These are phyloP conservation scores for Pichia sporocuriosa DNA, from an alignment of 805 yeast species.

Conservation along the genomic window DNA sequence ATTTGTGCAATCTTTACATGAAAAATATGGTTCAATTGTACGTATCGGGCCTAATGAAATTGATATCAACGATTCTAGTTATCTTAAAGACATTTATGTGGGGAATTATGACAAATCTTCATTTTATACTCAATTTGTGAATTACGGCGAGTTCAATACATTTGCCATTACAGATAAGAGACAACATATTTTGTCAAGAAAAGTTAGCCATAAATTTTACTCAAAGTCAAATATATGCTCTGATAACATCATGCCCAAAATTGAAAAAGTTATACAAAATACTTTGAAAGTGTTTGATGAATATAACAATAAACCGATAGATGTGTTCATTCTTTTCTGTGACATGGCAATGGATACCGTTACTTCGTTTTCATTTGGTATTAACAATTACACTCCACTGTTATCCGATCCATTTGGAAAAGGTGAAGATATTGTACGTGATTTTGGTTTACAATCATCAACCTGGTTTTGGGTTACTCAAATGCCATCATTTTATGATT, in stretches of 20 bases:
- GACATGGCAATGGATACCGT: slow-evolving; percentile 67
- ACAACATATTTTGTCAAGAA: slow-evolving; percentile 40
- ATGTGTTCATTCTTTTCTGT: slow-evolving; percentile 59
- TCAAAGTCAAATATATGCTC: slow-evolving; percentile 37
- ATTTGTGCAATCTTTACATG: slow-evolving; percentile 44
- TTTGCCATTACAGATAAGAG: slow-evolving; percentile 48
- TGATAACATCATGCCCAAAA: slow-evolving; percentile 27
- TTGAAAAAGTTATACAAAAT: slow-evolving; percentile 29
- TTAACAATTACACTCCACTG: slow-evolving; percentile 38
- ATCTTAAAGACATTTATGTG: slow-evolving; percentile 49
- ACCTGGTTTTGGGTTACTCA: slow-evolving; percentile 63
- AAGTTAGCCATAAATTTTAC: slow-evolving; percentile 35
- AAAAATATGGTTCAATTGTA: slow-evolving; percentile 54
- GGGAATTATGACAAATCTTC: slow-evolving; percentile 48
- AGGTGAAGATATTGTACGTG: slow-evolving; percentile 37
- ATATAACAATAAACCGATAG: slow-evolving; percentile 31
- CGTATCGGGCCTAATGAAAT: slow-evolving; percentile 56
- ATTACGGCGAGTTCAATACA: slow-evolving; percentile 52
- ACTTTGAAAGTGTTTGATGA: slow-evolving; percentile 21
- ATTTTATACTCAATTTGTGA: slow-evolving; percentile 54
- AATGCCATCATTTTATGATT: slow-evolving; percentile 47
- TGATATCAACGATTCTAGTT: slow-evolving; percentile 46
- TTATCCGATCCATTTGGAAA: slow-evolving; percentile 32
- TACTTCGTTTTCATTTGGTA: slow-evolving; percentile 54
- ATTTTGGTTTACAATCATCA: slow-evolving; percentile 44